Evolutionary conservation across 129 eudicot species (phyloP).

Genomic region (Flaveria brownii): DNA sequence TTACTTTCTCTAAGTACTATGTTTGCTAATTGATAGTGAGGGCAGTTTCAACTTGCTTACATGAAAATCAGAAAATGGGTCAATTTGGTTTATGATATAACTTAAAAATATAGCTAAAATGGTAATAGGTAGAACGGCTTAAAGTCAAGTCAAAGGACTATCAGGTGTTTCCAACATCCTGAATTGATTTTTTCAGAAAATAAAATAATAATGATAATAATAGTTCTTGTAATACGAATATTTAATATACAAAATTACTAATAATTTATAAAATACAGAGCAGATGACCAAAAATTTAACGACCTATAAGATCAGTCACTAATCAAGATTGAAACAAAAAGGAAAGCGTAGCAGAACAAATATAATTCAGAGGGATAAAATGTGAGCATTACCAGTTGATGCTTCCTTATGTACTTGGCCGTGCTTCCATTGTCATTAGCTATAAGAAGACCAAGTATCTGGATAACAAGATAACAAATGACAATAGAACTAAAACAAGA

Average conservation of each 20-base stretch:
- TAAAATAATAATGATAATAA: background rate
- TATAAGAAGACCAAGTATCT: constrained; percentile 96
- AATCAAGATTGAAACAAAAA: background rate
- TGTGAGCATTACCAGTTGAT: constrained; percentile 66
- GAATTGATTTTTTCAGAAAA: background rate
- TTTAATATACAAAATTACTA: background rate
- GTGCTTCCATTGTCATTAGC: constrained; percentile 94
- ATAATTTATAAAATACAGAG: background rate
- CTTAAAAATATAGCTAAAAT: constrained; percentile 3
- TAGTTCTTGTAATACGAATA: background rate
- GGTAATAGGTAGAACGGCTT: background rate
- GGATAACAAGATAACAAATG: constrained; percentile 32
- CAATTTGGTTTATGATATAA: constrained; percentile 4
- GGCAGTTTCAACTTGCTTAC: background rate
- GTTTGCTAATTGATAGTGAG: background rate
- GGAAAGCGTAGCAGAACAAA: background rate
- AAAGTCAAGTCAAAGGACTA: background rate
- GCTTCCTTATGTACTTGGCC: constrained; percentile 81
- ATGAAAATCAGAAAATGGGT: background rate
- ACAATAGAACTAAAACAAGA: constrained; percentile 15
- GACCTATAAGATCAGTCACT: background rate
- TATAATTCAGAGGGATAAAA: constrained; percentile 9
- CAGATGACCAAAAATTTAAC: background rate
- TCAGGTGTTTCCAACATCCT: background rate
- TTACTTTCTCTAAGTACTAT: background rate